Evolutionary conservation across 169 alveolate genomes (phyloP), one percentile per base, ranked within the genome.

Genomic region (Cryptosporidium xiaoi): DNA sequence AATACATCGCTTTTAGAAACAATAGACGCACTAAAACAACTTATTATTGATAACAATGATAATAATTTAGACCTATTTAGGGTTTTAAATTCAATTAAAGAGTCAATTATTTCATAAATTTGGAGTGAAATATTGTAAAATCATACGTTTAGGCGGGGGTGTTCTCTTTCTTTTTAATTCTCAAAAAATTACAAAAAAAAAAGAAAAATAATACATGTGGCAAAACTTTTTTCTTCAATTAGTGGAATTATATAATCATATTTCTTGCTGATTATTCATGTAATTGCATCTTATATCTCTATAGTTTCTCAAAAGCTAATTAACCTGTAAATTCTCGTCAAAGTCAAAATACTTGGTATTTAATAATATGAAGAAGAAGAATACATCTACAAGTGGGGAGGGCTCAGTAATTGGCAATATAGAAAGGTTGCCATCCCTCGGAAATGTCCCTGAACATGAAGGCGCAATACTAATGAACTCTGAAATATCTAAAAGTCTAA

Each of bases 361-460:
- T 40, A 40, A 40, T 6, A 64, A 55, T 71, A 77, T 40, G 64
- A 77, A 77, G 18, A 77, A 77, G 20, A 77, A 50, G 34, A 34
- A 64, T 15, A n/a, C 46, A 10, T 56, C 71, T 12, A 4, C 29
- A 40, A 44, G 55, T 56, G 36, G 64, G 13, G 87, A 77, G 40
- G 58, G 64, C 50, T 40, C 71, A 10, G 64, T 77, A 18, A 66
- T 77, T 15, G 87, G 56, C 13, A 77, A 77, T 62, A 77, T 77
- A 24, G 87, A 77, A 36, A 40, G 51, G 27, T 66, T 77, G 15
- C 87, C 87, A 36, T 77, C 87, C n/a, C 64, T 77, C 7, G 87
- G 87, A 6, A 77, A 62, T n/a, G 87, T 77, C 18, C 87, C 87
- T 13, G 87, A 77, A 13, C 87, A 77, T 60, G 87, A 77, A 62